Evolutionary conservation across 1,284 basidiomycete genomes (phyloP).

Genomic region (Rhodotorula sp.): DNA sequence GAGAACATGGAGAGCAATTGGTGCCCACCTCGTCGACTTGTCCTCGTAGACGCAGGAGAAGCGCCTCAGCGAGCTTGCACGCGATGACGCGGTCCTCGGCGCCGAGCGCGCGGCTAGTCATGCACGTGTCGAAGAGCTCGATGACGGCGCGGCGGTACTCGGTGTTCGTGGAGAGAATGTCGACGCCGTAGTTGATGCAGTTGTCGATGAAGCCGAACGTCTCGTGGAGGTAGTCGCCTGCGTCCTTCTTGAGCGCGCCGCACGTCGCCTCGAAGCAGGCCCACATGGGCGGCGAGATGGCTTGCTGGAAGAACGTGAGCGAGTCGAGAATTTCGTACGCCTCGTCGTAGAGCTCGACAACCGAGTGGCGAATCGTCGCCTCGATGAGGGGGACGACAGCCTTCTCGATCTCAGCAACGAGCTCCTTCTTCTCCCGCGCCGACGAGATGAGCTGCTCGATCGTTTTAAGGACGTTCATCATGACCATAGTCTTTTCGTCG

Average conservation of each 20-base stretch:
- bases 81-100: slow-evolving; percentile 79
- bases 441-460: slow-evolving; percentile 58
- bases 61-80: slow-evolving; percentile 78
- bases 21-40: slow-evolving; percentile 67
- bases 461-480: slow-evolving; percentile 51
- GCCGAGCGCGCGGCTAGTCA: slow-evolving; percentile 70
- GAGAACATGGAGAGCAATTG: too few species aligned
- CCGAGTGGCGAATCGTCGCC: slow-evolving; percentile 60
- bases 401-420: slow-evolving; percentile 74
- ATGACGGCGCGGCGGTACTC: slow-evolving; percentile 78
- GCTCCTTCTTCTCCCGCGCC: slow-evolving; percentile 70
- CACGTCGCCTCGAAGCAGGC: slow-evolving; percentile 71
- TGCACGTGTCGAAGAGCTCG: slow-evolving; percentile 76
- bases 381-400: slow-evolving; percentile 74
- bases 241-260: slow-evolving; percentile 1
- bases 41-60: slow-evolving; percentile 74
- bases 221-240: slow-evolving; percentile 55
- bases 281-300: slow-evolving; percentile 80
- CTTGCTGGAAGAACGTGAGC: slow-evolving; percentile 75
- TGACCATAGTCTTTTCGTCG: slow-evolving; percentile 44
- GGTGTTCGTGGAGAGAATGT: slow-evolving; percentile 66
- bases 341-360: slow-evolving; percentile 72
- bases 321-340: slow-evolving; percentile 82
- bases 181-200: slow-evolving; percentile 79
- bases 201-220: slow-evolving; percentile 88